Percentiles rank a stretch among this genome's conserved stretches.
These are phyloP conservation scores for Mycena rosella DNA, from an alignment of 768 basidiomycete genomes.

Conservation along the genomic window DNA sequence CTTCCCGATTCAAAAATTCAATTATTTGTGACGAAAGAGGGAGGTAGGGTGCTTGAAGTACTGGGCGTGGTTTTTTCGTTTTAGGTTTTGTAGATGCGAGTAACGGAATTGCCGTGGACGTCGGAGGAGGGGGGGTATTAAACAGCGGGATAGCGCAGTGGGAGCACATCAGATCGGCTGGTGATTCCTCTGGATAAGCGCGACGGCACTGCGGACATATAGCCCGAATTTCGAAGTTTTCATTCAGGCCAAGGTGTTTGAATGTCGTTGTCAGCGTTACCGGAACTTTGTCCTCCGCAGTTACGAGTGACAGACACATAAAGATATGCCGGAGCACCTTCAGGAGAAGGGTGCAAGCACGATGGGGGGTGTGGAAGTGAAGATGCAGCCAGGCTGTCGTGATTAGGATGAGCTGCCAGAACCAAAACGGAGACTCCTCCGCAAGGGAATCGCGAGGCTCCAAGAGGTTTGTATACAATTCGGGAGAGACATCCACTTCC, in stretches of 20 bases:
- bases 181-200: background rate
- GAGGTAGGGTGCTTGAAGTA: background rate
- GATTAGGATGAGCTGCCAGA: slow-evolving; percentile 17
- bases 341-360: background rate
- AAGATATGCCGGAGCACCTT: slow-evolving; percentile 3
- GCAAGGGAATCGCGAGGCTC: background rate
- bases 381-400: slow-evolving; percentile 2
- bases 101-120: background rate
- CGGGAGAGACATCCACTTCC: background rate
- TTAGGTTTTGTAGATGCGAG: background rate
- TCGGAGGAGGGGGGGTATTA: background rate
- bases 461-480: background rate
- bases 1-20: background rate
- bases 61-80: background rate
- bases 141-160: slow-evolving; percentile 2
- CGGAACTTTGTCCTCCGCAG: background rate
- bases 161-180: slow-evolving; percentile 4
- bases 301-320: background rate
- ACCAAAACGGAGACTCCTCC: slow-evolving; percentile 13
- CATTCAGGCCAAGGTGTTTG: slow-evolving; percentile 2
- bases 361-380: slow-evolving; percentile 14
- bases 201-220: slow-evolving; percentile 12
- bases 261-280: slow-evolving; percentile 12
- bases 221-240: background rate
- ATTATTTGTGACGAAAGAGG: background rate